Evolutionary conservation across 129 eudicot species (phyloP), one percentile per base, ranked within the genome.

Genomic region (Dittrichia graveolens): DNA sequence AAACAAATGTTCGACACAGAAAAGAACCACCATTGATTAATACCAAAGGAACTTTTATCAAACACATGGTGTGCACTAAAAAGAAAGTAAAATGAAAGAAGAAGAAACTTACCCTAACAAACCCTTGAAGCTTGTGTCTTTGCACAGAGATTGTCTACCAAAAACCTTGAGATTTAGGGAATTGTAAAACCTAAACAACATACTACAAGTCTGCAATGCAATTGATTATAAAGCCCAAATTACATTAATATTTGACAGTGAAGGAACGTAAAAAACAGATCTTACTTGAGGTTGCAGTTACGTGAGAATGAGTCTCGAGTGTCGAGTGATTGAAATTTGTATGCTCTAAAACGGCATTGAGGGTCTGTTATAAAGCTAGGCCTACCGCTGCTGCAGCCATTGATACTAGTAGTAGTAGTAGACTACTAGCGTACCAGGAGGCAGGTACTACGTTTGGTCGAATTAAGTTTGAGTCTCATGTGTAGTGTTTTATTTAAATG

Each of bases 131-230:
- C 50, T 69, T 16, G 53, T 54, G 6, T 54, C 18, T 12, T 41
- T 54, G 44, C 37, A 53, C 39, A 55, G 18, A 16, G 50, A 75
- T 65, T 43, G 65, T 48, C n/a, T 65, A 7, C n/a, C 45, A 11
- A 40, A 37, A 72, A n/a, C 12, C 35, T n/a, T 49, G 48, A 38
- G 41, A 6, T 69, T 69, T 16, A 39, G 2, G 16, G 48, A 42
- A n/a, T 47, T 73, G 58, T 8, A 45, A 61, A 45, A 73, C 71
- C 78, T 73, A 73, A 19, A 61, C 5, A 61, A 39, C 78, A 61
- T 73, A 24, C 61, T 62, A 42, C 58, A 47, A 45, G 46, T n/a
- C 46, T 62, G 52, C 58, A 47, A 45, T 61, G 34, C 46, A 34
- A 47, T 31, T 9, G 19, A 31, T 18, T 35, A 45, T 57, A 44